Conservation (phyloP, 495 filamentous ascomycete species). For the Venustampulla echinocandica region DNA sequence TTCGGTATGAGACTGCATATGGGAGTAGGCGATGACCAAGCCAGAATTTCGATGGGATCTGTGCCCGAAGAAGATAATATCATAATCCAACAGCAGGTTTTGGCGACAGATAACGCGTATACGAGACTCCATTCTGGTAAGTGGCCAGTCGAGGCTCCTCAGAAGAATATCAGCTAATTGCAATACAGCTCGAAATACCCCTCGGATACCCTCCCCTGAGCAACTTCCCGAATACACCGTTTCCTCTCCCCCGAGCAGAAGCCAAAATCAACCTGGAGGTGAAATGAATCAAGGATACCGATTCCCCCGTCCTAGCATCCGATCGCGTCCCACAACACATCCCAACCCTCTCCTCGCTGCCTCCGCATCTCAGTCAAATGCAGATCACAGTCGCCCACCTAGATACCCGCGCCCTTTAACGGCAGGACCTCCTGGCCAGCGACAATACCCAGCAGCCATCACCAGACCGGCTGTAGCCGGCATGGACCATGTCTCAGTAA, state of each 20-base stretch:
- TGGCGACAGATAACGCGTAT: background rate
- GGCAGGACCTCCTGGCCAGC: constrained; percentile 25
- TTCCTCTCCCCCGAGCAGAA: background rate
- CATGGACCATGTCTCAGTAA: background rate
- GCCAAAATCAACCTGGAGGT: background rate
- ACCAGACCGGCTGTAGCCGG: background rate
- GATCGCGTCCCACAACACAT: background rate
- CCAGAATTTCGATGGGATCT: background rate
- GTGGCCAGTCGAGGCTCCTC: background rate
- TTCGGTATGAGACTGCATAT: background rate
- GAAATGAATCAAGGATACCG: constrained; percentile 10
- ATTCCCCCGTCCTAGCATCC: constrained; percentile 18
- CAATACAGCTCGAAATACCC: background rate
- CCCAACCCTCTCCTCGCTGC: constrained; percentile 11
- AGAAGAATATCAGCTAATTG: background rate
- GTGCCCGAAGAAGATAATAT: background rate
- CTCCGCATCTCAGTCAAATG: background rate
- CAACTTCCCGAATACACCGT: background rate
- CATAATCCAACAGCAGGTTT: background rate
- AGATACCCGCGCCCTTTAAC: constrained; percentile 22
- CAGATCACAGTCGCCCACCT: background rate
- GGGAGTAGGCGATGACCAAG: background rate
- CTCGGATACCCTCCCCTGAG: background rate
- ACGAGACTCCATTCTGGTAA: background rate
- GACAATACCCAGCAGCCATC: constrained; percentile 9